Conservation (phyloP, 768 basidiomycete species). For the Amanita brunnescens region DNA sequence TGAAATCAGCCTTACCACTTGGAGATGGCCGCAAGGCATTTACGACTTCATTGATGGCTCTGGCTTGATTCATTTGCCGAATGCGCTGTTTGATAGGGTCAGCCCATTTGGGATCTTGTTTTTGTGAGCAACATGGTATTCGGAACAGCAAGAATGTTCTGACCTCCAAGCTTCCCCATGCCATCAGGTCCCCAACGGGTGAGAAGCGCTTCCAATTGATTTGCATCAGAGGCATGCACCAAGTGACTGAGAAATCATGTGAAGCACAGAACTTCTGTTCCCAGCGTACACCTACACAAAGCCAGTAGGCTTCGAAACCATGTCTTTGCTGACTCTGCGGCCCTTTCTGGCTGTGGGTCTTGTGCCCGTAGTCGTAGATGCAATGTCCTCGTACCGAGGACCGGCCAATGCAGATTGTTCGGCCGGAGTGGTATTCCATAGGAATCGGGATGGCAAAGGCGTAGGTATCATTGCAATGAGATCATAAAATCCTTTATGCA, state of each 20-base stretch:
- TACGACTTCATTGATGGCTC: slow-evolving; percentile 71
- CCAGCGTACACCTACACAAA: slow-evolving; percentile 59
- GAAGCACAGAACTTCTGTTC: neutral
- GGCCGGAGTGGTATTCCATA: slow-evolving; percentile 39
- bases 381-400: slow-evolving; percentile 60
- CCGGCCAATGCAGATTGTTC: slow-evolving; percentile 46
- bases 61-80: slow-evolving; percentile 55
- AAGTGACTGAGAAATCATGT: slow-evolving; percentile 54
- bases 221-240: slow-evolving; percentile 85
- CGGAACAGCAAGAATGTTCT: slow-evolving; percentile 19
- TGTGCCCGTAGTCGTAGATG: slow-evolving; percentile 19
- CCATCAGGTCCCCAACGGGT: slow-evolving; percentile 86
- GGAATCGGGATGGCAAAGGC: slow-evolving; percentile 56
- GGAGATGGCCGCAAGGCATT: slow-evolving; percentile 56
- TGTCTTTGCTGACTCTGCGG: slow-evolving; percentile 75
- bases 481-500: slow-evolving; percentile 90
- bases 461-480: slow-evolving; percentile 72
- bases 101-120: slow-evolving; percentile 79
- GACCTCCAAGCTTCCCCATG: slow-evolving; percentile 81
- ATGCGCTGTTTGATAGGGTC: slow-evolving; percentile 78
- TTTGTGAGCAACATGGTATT: slow-evolving; percentile 5
- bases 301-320: slow-evolving; percentile 76
- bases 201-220: slow-evolving; percentile 80
- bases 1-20: slow-evolving; percentile 32
- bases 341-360: slow-evolving; percentile 40